A percentile compares a stretch with the other conserved stretches of the same genome.
phyloP scores from a whole-genome alignment of 305 asterid species.

The Solanum hybrid region DNA sequence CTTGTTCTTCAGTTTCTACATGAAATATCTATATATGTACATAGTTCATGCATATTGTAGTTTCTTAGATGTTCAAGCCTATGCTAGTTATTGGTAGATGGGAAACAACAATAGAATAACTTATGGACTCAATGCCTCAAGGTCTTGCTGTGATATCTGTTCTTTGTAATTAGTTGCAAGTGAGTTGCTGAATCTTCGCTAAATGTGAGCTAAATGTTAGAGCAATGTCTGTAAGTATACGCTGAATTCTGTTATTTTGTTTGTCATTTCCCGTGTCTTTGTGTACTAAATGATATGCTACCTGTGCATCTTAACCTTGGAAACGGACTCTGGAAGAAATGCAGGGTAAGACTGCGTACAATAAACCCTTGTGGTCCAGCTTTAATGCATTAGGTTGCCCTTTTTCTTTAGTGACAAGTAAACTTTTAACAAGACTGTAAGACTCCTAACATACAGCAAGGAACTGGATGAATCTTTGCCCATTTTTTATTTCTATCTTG shows the following conservation, averaged over 20 bases:
- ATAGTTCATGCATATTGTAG: slow-evolving; percentile 2
- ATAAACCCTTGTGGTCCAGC: no score
- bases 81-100: not conserved
- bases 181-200: not conserved
- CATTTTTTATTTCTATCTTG: not conserved
- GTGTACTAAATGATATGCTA: not conserved
- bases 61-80: not conserved
- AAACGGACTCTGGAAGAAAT: rapidly evolving
- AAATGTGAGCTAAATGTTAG: not conserved
- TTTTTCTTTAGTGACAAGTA: no score
- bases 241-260: not conserved
- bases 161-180: not conserved
- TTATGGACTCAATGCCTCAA: not conserved
- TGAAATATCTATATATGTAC: not conserved
- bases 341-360: not conserved
- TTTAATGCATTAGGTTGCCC: no score
- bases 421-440: not conserved
- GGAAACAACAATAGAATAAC: not conserved
- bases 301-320: not conserved
- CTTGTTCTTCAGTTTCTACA: not conserved
- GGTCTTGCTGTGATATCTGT: not conserved
- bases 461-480: not conserved
- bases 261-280: not conserved
- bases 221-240: not conserved
- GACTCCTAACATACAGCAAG: not conserved